These are phyloP conservation scores for Ensete ventricosum DNA, from an alignment of 176 grass and related monocot species.

Conservation along the genomic window DNA sequence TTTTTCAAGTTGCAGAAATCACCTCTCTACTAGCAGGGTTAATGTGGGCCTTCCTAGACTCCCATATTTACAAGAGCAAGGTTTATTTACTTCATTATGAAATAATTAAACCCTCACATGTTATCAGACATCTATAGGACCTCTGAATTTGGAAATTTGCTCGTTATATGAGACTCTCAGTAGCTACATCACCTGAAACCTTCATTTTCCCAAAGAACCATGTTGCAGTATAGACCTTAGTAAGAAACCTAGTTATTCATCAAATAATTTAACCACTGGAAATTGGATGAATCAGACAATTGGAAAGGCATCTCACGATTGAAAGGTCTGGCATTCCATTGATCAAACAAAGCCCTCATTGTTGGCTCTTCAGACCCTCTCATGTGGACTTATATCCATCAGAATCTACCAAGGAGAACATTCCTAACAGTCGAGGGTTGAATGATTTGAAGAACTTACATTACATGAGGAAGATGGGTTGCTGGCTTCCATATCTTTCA, in stretches of 20 bases:
- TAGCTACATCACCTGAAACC: not conserved
- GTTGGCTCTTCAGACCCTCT: not conserved
- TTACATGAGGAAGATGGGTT: conserved; percentile 26
- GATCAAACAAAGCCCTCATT: not conserved
- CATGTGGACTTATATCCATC: not conserved
- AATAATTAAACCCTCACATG: not conserved
- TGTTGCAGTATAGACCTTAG: too few relatives aligned
- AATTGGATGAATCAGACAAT: too few relatives aligned
- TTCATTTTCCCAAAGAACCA: too few relatives aligned
- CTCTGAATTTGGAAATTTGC: not conserved
- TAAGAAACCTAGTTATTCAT: too few relatives aligned
- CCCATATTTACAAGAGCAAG: too few relatives aligned
- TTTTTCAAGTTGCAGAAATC: too few relatives aligned
- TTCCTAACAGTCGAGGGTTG: not conserved
- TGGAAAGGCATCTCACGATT: too few relatives aligned
- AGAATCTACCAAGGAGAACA: not conserved
- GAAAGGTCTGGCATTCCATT: not conserved
- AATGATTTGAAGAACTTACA: conserved; percentile 42
- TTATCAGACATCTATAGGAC: not conserved
- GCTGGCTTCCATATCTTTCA: conserved; percentile 44
- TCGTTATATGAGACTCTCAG: not conserved
- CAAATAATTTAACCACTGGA: too few relatives aligned
- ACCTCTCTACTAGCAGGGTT: too few relatives aligned
- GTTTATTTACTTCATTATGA: not conserved
- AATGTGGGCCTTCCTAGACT: too few relatives aligned